Conservation (phyloP, 139 green algal genomes). For the Pleodorina starrii region DNA sequence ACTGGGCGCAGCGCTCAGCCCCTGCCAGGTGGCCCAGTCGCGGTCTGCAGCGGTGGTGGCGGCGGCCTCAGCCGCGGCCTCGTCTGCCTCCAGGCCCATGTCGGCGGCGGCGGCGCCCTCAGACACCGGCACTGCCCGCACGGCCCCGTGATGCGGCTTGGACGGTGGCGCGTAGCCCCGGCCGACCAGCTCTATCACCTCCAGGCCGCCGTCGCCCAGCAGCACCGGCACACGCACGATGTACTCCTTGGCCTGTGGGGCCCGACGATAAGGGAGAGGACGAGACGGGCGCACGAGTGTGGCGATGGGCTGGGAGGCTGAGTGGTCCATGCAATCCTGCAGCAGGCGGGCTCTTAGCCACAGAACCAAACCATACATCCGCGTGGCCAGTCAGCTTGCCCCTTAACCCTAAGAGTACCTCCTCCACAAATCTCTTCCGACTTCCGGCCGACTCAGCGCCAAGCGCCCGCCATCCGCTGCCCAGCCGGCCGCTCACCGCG, state of each 20-base stretch:
- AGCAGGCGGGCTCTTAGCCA: too few species aligned
- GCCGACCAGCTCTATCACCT: constrained; percentile 40
- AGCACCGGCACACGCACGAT: constrained; percentile 48
- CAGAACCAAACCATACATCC: too few species aligned
- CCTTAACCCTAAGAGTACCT: too few species aligned
- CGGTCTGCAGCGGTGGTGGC: not conserved
- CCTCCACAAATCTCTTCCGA: too few species aligned
- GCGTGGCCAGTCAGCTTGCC: too few species aligned
- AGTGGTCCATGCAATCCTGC: too few species aligned
- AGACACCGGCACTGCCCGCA: not conserved
- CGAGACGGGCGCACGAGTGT: too few species aligned
- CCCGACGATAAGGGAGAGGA: too few species aligned
- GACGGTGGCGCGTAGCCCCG: constrained; percentile 53
- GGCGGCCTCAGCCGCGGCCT: not conserved
- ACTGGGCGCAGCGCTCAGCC: constrained; percentile 3
- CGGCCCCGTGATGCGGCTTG: constrained; percentile 10
- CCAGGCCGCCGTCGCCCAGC: constrained; percentile 49
- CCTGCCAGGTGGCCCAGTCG: constrained; percentile 31
- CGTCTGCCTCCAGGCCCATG: not conserved
- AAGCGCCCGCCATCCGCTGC: too few species aligned
- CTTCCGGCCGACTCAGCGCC: too few species aligned
- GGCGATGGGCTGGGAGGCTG: too few species aligned
- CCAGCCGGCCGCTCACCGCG: not conserved
- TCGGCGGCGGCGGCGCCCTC: not conserved
- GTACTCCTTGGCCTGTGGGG: constrained; percentile 36